phyloP scores from a whole-genome alignment of 192 early-diverging fungal genomes.

The Dissophora globulifera region DNA sequence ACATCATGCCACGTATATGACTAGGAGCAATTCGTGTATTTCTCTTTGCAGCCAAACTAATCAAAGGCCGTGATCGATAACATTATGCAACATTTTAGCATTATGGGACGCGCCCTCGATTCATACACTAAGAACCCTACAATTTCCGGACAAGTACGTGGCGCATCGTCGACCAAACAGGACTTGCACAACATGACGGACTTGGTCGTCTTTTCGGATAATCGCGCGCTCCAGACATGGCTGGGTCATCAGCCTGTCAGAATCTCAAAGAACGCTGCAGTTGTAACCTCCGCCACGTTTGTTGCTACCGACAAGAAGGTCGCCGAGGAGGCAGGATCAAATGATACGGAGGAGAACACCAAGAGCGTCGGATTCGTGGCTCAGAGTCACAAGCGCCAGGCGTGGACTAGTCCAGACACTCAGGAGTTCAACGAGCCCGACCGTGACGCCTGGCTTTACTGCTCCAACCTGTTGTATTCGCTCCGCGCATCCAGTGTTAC shows the following conservation, averaged over 20 bases:
- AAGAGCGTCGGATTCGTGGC: slow-evolving; percentile 54
- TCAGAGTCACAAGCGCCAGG: slow-evolving; percentile 13
- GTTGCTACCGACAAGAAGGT: slow-evolving; percentile 9
- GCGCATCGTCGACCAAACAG: slow-evolving; percentile 4
- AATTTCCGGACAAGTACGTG: slow-evolving; percentile 45
- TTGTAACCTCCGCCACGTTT: not conserved
- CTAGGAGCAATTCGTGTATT: no score
- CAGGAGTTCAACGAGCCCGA: slow-evolving; percentile 40
- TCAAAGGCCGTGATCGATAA: no score
- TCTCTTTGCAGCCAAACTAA: no score
- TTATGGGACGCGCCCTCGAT: slow-evolving; percentile 41
- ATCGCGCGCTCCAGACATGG: slow-evolving; percentile 49
- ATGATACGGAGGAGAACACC: slow-evolving; percentile 4
- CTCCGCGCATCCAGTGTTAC: slow-evolving; percentile 39
- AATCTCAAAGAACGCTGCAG: not conserved
- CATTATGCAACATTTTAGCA: slow-evolving; percentile 27
- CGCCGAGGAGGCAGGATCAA: not conserved
- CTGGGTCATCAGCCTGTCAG: slow-evolving; percentile 41
- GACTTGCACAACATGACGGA: slow-evolving; percentile 52
- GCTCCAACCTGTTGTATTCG: slow-evolving; percentile 39
- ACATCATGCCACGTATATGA: no score
- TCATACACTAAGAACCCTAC: slow-evolving; percentile 51
- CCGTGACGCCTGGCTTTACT: slow-evolving; percentile 38
- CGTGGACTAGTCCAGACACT: slow-evolving; percentile 7
- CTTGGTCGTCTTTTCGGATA: slow-evolving; percentile 46